phyloP scores from a whole-genome alignment of 1,139 yeast genomes.

The Arxiozyma telluris region DNA sequence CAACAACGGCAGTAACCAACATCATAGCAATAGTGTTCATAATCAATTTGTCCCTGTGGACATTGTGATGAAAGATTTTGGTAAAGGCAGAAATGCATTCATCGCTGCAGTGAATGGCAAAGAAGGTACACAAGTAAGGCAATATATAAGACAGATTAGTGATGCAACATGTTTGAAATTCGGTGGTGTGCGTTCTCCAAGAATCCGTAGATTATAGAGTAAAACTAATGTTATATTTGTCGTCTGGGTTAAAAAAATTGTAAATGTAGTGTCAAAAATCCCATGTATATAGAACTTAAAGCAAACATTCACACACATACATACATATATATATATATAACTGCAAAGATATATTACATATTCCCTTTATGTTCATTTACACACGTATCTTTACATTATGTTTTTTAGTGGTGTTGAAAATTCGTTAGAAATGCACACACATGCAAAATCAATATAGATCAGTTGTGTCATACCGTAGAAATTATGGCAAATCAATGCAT shows the following conservation, averaged over 20 bases:
- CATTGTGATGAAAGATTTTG: slow-evolving; percentile 68
- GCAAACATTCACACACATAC: background rate
- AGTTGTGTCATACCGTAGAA: no score
- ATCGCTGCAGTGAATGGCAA: slow-evolving; percentile 77
- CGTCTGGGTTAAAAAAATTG: background rate
- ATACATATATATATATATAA: no score
- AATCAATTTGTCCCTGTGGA: slow-evolving; percentile 47
- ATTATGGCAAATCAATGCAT: no score
- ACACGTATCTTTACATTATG: background rate
- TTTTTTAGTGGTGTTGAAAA: no score
- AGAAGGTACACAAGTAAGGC: slow-evolving; percentile 68
- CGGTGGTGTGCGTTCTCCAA: slow-evolving; percentile 88
- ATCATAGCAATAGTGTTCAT: background rate
- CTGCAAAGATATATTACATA: background rate
- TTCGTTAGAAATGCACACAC: no score
- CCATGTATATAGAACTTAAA: background rate
- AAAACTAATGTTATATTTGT: background rate
- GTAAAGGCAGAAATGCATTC: slow-evolving; percentile 86
- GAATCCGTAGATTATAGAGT: slow-evolving; percentile 61
- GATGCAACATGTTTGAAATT: slow-evolving; percentile 78
- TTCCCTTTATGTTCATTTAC: background rate
- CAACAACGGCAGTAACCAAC: background rate
- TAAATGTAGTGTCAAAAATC: no score
- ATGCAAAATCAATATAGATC: no score
- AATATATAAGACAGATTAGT: slow-evolving; percentile 55